These are phyloP conservation scores for Suhomyces ambrosiae DNA, from an alignment of 1,139 yeast species.

Conservation along the genomic window DNA sequence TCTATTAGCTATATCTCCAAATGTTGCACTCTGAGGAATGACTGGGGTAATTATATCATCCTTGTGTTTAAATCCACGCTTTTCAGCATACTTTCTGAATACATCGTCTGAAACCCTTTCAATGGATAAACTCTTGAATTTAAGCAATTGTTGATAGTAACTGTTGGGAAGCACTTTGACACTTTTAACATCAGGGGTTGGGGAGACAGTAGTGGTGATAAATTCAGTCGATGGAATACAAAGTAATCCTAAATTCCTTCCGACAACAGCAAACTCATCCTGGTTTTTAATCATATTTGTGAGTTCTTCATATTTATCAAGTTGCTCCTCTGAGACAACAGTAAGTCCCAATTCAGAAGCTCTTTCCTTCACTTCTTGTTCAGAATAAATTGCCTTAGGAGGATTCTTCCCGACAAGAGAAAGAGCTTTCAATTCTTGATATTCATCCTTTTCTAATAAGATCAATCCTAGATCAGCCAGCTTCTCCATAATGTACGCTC, in stretches of 20 bases:
- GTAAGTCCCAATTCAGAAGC: constrained; percentile 39
- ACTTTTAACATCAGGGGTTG: constrained; percentile 55
- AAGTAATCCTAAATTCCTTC: constrained; percentile 49
- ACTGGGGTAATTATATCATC: constrained; percentile 24
- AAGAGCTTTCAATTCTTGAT: constrained; percentile 28
- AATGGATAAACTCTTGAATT: constrained; percentile 43
- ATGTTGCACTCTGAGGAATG: constrained; percentile 14
- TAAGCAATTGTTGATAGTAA: constrained; percentile 60
- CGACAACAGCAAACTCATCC: constrained; percentile 31
- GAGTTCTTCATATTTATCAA: constrained; percentile 26
- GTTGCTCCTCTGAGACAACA: constrained; percentile 43
- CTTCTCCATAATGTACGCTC: constrained; percentile 28
- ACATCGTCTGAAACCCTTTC: constrained; percentile 51
- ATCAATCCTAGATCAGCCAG: constrained; percentile 48
- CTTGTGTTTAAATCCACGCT: constrained; percentile 48
- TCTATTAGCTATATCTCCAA: constrained; percentile 10
- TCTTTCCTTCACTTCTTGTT: constrained; percentile 21
- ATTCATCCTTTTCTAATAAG: constrained; percentile 32
- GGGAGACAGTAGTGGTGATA: constrained; percentile 60
- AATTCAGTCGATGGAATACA: constrained; percentile 58
- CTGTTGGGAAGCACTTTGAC: constrained; percentile 66
- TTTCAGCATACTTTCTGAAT: constrained; percentile 47
- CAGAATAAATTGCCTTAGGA: constrained; percentile 18
- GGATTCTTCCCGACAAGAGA: constrained; percentile 16
- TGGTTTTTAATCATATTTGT: constrained; percentile 18